Evolutionary conservation across 805 yeast species (phyloP), one percentile per base, ranked within the genome.

Genomic region (Candida yuanshanica): DNA sequence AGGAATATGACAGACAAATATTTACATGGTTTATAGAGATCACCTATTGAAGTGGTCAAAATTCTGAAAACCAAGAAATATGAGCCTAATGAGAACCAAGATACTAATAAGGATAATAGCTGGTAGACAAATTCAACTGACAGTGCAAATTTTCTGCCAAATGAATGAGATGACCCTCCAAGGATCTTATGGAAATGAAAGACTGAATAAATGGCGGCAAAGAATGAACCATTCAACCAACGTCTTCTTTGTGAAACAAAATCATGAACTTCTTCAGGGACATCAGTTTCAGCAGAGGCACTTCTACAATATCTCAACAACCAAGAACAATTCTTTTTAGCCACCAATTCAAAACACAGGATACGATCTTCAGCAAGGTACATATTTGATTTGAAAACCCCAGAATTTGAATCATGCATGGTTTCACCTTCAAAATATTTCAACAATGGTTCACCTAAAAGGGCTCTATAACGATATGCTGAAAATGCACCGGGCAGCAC

Each of bases 401-500:
- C 95, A 25, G 80, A 76, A 33, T 79, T 76, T 23, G 69, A 68
- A 43, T 81, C 82, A 44, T 67, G 71, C 48, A 90, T 69, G 43
- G 81, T 83, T 62, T 91, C 97, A 50, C 98, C 98, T 62, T 88
- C 86, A 64, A 93, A 83, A 60, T 91, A 91, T 59, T 88, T 86
- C 44, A 82, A 87, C 45, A 91, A 64, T 4, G 99, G 99, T 33
- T 69, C 69, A 52, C 81, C 80, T 50, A 72, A 72, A 27, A 91
- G 68, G 0, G 97, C 98, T 27, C 70, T 75, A 55, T 81, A 90
- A 45, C 98, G 69, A 60, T 93, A 91, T 1, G 98, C 99, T 13
- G 95, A 85, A 54, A 93, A 90, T 0, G 98, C 98, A 55, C 98
- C 98, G 0, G 98, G 98, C 40, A 93, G 71, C 43, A 93, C 98